A percentile compares a stretch with the other conserved stretches of the same genome.
Conservation (phyloP, 2,329 filamentous ascomycete genomes). For the Sclerotinia borealis region DNA sequence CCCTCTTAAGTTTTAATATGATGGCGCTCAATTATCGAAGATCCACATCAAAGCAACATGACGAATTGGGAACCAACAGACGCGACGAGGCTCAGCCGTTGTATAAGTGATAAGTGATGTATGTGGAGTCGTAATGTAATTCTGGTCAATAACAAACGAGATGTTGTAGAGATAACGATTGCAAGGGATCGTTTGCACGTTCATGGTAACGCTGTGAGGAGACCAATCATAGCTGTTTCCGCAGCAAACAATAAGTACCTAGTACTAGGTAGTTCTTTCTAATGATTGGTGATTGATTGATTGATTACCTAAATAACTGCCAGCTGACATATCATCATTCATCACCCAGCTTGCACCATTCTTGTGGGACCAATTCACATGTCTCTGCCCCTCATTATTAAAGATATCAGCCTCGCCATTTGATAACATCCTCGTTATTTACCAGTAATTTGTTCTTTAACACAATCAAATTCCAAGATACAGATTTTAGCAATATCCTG, state of each 20-base stretch:
- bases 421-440: not conserved
- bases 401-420: not conserved
- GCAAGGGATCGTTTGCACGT: not conserved
- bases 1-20: no score
- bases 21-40: no score
- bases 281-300: not conserved
- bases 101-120: no score
- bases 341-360: not conserved
- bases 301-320: not conserved
- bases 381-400: not conserved
- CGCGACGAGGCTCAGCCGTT: not conserved
- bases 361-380: not conserved
- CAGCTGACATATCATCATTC: not conserved
- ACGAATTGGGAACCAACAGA: not conserved
- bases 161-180: not conserved
- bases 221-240: no score
- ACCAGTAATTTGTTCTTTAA: not conserved
- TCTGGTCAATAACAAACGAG: not conserved
- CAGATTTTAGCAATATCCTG: not conserved
- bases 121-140: not conserved
- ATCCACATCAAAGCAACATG: not conserved
- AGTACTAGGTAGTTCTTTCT: not conserved
- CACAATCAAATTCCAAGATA: not conserved
- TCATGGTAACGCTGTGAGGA: not conserved
- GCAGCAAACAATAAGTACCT: no score